Evolutionary conservation across 1,139 yeast species (phyloP).

Genomic region (Saccharomyces hybrid): DNA sequence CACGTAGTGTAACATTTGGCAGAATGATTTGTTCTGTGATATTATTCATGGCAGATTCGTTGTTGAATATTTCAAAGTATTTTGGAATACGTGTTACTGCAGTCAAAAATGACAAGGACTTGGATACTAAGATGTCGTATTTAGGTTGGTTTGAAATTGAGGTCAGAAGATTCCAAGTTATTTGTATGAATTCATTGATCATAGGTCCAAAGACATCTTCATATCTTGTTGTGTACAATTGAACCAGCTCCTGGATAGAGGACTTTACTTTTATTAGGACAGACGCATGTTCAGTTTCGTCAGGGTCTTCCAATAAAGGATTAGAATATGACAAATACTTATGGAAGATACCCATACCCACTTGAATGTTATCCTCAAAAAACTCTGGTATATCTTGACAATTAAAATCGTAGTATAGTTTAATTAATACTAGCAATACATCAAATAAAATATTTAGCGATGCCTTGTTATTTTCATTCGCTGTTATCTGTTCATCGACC

Average conservation of each 20-base stretch:
- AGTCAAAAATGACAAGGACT: constrained; percentile 72
- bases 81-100: constrained; percentile 67
- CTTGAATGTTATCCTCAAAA: constrained; percentile 80
- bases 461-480: constrained; percentile 38
- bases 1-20: constrained; percentile 81
- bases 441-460: constrained; percentile 54
- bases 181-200: constrained; percentile 69
- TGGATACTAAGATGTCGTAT: constrained; percentile 77
- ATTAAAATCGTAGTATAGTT: constrained; percentile 85
- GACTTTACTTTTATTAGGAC: constrained; percentile 68
- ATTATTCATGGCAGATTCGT: constrained; percentile 61
- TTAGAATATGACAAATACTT: constrained; percentile 63
- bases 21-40: constrained; percentile 75
- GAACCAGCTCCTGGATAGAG: constrained; percentile 75
- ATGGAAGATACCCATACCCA: constrained; percentile 74
- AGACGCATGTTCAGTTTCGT: constrained; percentile 64
- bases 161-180: constrained; percentile 73
- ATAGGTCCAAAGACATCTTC: constrained; percentile 81
- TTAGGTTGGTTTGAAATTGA: constrained; percentile 62
- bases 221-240: constrained; percentile 81
- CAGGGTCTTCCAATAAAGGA: constrained; percentile 45
- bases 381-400: constrained; percentile 98
- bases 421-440: constrained; percentile 60
- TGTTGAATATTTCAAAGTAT: constrained; percentile 57
- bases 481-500: constrained; percentile 59